Base-by-base conservation (phyloP, 1,139 yeast genomes). In the Candida sp. region DNA sequence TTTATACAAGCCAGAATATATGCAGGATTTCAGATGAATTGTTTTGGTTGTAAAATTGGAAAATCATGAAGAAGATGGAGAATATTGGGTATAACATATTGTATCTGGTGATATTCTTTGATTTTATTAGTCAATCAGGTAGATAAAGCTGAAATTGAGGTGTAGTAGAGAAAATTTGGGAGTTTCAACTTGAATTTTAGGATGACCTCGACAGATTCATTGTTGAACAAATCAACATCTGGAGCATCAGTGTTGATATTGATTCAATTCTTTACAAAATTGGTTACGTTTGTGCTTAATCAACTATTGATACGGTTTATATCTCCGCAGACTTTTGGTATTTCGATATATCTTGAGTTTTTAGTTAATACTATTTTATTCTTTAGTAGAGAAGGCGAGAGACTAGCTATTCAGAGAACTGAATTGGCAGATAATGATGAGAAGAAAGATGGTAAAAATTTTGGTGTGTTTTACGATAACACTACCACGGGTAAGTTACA, bases 311-410 rank as follows among this genome's bases (percentile, higher is more conserved):
- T 93, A 27, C 72, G 90, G 39, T 80, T 75, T 51, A 75, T 89
- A n/a, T 80, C 95, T 2, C 96, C 98, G 0, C 70, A 77, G 33
- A 70, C 85, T 5, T 79, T 91, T 53, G 99, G 98, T 3, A 75
- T 83, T 33, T 79, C 90, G n/a, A 76, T 90, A 6, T 86, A 86
- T 54, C 67, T 90, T 49, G 98, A 93, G 57, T 82, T 93, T 47
- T 59, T 88, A 25, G 73, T 80, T 22, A 78, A 82, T 29, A 81
- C 95, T 0, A 73, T 82, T 1, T 64, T 91, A 29, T 88, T 87
- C 58, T 83, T 89, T 59, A 79, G 95, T 49, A 68, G 97, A 44
- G 98, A 93, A 55, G 96, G 95, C 0, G 80, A 81, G 36, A 67
- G 99, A 44, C 61, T 90, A 22, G 79, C 97, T 0, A 73, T 87